Conservation (phyloP, 2,329 filamentous ascomycete species). For the Aspergillus sp. region DNA sequence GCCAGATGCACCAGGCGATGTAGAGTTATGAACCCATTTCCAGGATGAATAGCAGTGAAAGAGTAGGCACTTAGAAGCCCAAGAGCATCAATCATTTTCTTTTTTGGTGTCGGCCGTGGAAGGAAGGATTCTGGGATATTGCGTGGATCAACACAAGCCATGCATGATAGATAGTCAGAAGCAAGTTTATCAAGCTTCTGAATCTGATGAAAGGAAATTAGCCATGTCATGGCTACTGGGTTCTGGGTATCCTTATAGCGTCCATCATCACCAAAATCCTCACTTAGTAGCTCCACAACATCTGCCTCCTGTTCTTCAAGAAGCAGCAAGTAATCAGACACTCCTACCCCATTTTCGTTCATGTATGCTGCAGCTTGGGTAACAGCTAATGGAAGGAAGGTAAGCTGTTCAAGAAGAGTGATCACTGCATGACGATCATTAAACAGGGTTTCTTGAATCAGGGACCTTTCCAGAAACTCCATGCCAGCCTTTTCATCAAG, state of each 20-base stretch:
- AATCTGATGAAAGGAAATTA: neutral
- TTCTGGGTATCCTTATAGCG: neutral
- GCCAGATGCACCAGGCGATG: constrained; percentile 9
- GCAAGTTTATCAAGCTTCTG: neutral
- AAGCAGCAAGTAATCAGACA: neutral
- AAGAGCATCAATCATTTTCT: neutral
- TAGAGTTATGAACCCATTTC: neutral
- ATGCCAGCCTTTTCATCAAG: neutral
- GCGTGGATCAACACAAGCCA: neutral
- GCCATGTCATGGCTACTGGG: neutral
- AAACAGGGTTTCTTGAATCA: constrained; percentile 1
- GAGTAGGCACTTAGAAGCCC: neutral
- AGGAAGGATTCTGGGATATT: neutral
- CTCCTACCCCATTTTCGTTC: neutral
- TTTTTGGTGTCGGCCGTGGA: neutral
- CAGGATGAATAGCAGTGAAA: neutral
- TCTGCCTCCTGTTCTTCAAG: neutral
- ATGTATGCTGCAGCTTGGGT: neutral
- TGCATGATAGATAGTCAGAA: neutral
- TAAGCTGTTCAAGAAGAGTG: neutral
- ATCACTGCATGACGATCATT: neutral
- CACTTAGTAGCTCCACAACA: neutral
- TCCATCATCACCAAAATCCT: neutral
- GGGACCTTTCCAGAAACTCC: constrained; percentile 2
- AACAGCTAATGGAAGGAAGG: neutral